phyloP scores from a whole-genome alignment of 306 rosid genomes.

The Cicer pinnatifidum region DNA sequence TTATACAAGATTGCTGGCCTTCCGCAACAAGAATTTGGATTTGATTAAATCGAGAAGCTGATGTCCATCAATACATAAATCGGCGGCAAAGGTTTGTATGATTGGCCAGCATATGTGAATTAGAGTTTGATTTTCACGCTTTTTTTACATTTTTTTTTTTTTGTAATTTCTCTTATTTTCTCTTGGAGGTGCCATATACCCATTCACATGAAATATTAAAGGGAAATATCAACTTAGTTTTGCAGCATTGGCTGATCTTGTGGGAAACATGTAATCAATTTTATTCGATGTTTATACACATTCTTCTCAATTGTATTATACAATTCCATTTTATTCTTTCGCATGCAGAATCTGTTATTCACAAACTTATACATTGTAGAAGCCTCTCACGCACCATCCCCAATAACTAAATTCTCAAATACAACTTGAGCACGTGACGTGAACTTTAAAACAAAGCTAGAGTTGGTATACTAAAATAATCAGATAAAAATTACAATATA shows the following conservation, averaged over 20 bases:
- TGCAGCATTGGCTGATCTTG: conserved; percentile 49
- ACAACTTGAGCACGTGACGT: background rate
- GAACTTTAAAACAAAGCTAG: background rate
- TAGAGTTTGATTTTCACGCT: conserved; percentile 49
- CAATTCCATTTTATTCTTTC: conserved; percentile 43
- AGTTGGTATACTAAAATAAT: background rate
- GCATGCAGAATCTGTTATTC: conserved; percentile 5
- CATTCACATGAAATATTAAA: conserved; percentile 47
- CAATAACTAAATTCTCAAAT: background rate
- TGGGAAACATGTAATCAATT: conserved; percentile 57
- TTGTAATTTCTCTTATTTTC: conserved; percentile 10
- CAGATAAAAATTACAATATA: background rate
- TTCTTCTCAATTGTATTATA: conserved; percentile 55
- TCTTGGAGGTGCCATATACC: conserved; percentile 48
- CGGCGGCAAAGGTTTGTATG: conserved; percentile 34
- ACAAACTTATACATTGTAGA: background rate
- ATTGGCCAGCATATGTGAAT: conserved; percentile 52
- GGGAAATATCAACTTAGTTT: conserved; percentile 45
- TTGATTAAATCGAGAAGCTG: conserved; percentile 48
- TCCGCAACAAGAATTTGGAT: conserved; percentile 44
- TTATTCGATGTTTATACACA: conserved; percentile 56
- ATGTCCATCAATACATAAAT: conserved; percentile 38
- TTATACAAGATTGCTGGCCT: conserved; percentile 53
- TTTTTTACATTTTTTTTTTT: conserved; percentile 39
- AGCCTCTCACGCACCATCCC: background rate